Evolutionary conservation across 805 yeast genomes (phyloP).

Genomic region (Wickerhamiella australiensis): DNA sequence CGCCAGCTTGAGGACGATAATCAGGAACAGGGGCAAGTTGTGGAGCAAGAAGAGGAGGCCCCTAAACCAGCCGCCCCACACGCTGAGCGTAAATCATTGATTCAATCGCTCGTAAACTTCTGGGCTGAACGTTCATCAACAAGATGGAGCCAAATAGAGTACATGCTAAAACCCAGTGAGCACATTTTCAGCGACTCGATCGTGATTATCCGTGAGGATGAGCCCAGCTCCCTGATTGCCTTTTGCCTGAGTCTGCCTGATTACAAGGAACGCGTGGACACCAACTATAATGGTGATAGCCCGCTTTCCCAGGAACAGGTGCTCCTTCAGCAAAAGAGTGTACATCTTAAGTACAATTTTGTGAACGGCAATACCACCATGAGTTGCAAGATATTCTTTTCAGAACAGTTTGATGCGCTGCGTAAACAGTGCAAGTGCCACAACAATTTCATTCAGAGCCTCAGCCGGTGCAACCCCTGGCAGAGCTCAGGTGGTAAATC

Average conservation of each 20-base stretch:
- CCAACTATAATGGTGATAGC: slow-evolving; percentile 25
- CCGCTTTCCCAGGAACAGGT: slow-evolving; percentile 41
- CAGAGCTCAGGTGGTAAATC: slow-evolving; percentile 93
- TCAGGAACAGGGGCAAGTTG: slow-evolving; percentile 2
- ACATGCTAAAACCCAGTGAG: slow-evolving; percentile 69
- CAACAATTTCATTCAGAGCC: slow-evolving; percentile 69
- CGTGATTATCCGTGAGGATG: slow-evolving; percentile 90
- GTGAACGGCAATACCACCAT: slow-evolving; percentile 71
- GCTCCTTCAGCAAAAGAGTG: slow-evolving; percentile 72
- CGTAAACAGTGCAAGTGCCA: slow-evolving; percentile 70
- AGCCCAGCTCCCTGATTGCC: slow-evolving; percentile 88
- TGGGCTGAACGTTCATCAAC: slow-evolving; percentile 98
- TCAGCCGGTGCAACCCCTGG: slow-evolving; percentile 91
- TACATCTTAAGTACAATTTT: slow-evolving; percentile 85
- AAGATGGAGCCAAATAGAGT: slow-evolving; percentile 82
- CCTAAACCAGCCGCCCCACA: not conserved
- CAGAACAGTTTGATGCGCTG: slow-evolving; percentile 94
- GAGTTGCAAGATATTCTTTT: slow-evolving; percentile 87
- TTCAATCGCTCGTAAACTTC: slow-evolving; percentile 75
- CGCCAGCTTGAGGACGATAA: slow-evolving; percentile 2
- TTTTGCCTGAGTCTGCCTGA: slow-evolving; percentile 82
- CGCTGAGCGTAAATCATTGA: slow-evolving; percentile 56
- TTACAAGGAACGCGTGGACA: slow-evolving; percentile 51
- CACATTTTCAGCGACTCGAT: slow-evolving; percentile 90
- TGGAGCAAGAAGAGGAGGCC: slow-evolving; percentile 7